These are phyloP conservation scores for Sordariomycetes sp. DNA, from an alignment of 2,329 filamentous ascomycete genomes.

Conservation along the genomic window DNA sequence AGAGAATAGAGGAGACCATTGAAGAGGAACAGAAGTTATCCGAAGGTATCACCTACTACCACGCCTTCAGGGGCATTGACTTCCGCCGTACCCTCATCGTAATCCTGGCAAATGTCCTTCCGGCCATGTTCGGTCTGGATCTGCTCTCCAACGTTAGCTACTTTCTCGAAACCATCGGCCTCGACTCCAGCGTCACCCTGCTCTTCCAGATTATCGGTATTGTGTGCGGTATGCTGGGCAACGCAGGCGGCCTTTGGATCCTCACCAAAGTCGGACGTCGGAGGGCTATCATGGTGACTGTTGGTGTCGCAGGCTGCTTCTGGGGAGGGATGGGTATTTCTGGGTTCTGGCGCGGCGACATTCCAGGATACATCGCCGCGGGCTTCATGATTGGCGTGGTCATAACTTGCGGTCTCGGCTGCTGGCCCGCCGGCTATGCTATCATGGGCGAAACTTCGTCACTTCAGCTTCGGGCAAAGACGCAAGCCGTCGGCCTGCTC, in stretches of 20 bases:
- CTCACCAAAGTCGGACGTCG: slow-evolving; percentile 29
- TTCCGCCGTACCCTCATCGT: slow-evolving; percentile 30
- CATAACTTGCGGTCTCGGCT: slow-evolving; percentile 29
- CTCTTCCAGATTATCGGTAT: slow-evolving; percentile 36
- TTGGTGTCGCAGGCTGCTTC: slow-evolving; percentile 20
- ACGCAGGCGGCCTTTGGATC: slow-evolving; percentile 31
- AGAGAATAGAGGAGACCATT: slow-evolving; percentile 17
- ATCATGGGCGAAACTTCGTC: slow-evolving; percentile 21
- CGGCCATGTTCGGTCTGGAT: slow-evolving; percentile 33
- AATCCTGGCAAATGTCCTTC: slow-evolving; percentile 30
- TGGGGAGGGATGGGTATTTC: slow-evolving; percentile 38
- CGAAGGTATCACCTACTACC: slow-evolving; percentile 22
- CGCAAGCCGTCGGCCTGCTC: slow-evolving; percentile 29
- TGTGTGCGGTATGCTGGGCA: slow-evolving; percentile 32
- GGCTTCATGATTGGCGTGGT: slow-evolving; percentile 7
- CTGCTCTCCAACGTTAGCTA: slow-evolving; percentile 33
- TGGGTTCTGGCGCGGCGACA: slow-evolving; percentile 28
- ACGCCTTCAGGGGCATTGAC: slow-evolving; percentile 34
- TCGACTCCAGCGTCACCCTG: slow-evolving; percentile 20
- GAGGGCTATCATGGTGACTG: slow-evolving; percentile 22
- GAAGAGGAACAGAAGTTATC: slow-evolving; percentile 24
- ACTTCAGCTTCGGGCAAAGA: slow-evolving; percentile 10
- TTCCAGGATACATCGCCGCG: slow-evolving; percentile 26
- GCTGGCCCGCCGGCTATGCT: slow-evolving; percentile 30
- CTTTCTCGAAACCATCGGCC: slow-evolving; percentile 23